Evolutionary conservation across 768 basidiomycete genomes (phyloP), one percentile per base, ranked within the genome.

Genomic region (Leccinum arenicola): DNA sequence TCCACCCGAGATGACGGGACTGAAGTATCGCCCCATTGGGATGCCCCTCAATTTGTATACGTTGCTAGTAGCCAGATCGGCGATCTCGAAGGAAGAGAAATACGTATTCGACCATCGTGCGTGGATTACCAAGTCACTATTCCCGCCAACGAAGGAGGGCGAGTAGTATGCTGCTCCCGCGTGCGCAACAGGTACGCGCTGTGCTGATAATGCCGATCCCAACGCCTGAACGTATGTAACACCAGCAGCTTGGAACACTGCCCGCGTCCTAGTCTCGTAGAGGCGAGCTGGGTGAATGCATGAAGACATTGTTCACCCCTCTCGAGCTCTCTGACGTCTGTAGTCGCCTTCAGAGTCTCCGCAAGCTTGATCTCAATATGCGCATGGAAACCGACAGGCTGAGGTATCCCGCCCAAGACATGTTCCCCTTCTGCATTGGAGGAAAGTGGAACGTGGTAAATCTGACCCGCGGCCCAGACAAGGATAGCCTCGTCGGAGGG

Each of bases 401-500:
- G 72, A 4, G 87, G 84, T 33, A 70, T 45, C 1, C 76, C 75
- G 17, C 61, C 65, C 23, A 52, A 52, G 11, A 84, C 65, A 51
- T 76, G 81, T 65, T 90, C 89, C 21, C 86, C 84, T 15, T 67
- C 55, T 33, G 51, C 49, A 19, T 70, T 69, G 36, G 50, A 23
- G 40, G 56, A 12, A 17, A 89, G 73, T 15, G 88, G 87, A 11
- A 90, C 77, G 14, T 75, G 77, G 68, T 84, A 82, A 25, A 90
- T 88, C 58, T 87, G 82, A 3, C 88, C 88, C 2, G 85, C 82
- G 4, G 88, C 86, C 88, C 88, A 90, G 57, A 90, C 85, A 61
- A 90, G 77, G 55, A 90, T 73, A 23, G 68, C 69, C 21, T 64
- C 61, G 23, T 69, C 65, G 29, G 61, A 65, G 7, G 69, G 58